phyloP scores from a whole-genome alignment of 805 yeast species.

The Candida loeiensis region DNA sequence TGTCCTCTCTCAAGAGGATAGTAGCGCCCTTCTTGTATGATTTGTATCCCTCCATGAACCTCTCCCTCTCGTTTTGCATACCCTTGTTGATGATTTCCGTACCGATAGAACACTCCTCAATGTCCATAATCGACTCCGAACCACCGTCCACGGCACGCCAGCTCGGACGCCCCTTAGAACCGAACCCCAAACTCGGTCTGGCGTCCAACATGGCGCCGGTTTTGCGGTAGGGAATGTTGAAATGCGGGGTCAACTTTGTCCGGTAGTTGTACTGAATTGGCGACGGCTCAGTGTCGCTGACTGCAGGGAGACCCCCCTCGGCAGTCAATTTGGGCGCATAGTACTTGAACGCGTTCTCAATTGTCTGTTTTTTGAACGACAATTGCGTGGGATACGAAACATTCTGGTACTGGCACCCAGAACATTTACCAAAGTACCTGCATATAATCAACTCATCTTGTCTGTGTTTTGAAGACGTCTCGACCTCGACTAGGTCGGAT shows the following conservation, averaged over 20 bases:
- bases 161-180: constrained; percentile 72
- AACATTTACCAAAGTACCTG: constrained; percentile 85
- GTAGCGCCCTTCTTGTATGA: constrained; percentile 78
- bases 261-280: constrained; percentile 77
- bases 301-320: constrained; percentile 48
- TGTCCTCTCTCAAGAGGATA: constrained; percentile 75
- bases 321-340: constrained; percentile 58
- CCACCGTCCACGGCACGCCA: constrained; percentile 62
- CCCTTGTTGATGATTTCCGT: constrained; percentile 76
- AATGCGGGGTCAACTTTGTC: constrained; percentile 95
- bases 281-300: constrained; percentile 65
- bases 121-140: constrained; percentile 63
- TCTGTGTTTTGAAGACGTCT: constrained; percentile 28
- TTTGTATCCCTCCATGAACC: constrained; percentile 46
- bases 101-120: constrained; percentile 91
- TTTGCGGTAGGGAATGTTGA: constrained; percentile 64
- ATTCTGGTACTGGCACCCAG: constrained; percentile 93
- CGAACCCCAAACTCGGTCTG: constrained; percentile 83
- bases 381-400: constrained; percentile 72
- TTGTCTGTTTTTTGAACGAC: constrained; percentile 65
- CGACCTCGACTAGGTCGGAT: constrained; percentile 62
- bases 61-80: constrained; percentile 61
- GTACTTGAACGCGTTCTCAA: constrained; percentile 74
- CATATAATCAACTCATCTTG: constrained; percentile 66
- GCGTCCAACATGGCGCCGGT: constrained; percentile 25